Evolutionary conservation across 805 yeast genomes (phyloP), one percentile per base, ranked within the genome.

Genomic region (Pichia sporocuriosa): DNA sequence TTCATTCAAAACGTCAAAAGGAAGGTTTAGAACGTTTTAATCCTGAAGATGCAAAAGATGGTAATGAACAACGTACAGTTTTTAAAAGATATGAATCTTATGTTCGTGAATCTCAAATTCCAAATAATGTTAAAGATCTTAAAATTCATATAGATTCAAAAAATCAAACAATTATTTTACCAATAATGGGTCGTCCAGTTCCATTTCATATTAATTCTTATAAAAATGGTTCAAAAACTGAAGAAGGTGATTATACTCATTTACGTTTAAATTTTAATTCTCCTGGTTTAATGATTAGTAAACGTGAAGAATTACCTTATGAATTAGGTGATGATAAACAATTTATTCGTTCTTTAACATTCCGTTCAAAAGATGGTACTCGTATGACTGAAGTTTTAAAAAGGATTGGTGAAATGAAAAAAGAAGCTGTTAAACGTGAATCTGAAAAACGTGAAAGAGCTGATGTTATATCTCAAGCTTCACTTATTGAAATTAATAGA

Each of bases 181-280:
- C 98, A 39, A 83, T 90, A 44, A 77, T 82, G 55, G 98, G 98
- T 48, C 75, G 97, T 56, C 97, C 97, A 1, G 97, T 93, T 39
- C 98, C 98, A 20, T 90, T 93, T 71, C 98, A 90, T 61, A 88
- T 90, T 57, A 87, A 87, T 61, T 72, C 97, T 4, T 89, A 84
- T 67, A 90, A 89, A 57, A 89, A 86, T 58, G 97, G 96, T 37
- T 84, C 95, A 10, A 89, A 88, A 57, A 86, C 82, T 49, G 98
- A 93, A 57, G 97, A 93, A 68, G 97, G 97, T 40, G 97, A 89
- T 52, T 88, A 76, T 61, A 88, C 96, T 1, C 89, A 85, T 57
- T 61, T 90, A 55, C 79, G 98, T 62, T 72, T 90, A 57, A 90
- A 90, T 61, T 87, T 90, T 71, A 80, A 89, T 61, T 81, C 96